A percentile compares a stretch with the other conserved stretches of the same genome.
These are phyloP conservation scores for Agrocybe pediades DNA, from an alignment of 768 basidiomycete genomes.

Conservation along the genomic window DNA sequence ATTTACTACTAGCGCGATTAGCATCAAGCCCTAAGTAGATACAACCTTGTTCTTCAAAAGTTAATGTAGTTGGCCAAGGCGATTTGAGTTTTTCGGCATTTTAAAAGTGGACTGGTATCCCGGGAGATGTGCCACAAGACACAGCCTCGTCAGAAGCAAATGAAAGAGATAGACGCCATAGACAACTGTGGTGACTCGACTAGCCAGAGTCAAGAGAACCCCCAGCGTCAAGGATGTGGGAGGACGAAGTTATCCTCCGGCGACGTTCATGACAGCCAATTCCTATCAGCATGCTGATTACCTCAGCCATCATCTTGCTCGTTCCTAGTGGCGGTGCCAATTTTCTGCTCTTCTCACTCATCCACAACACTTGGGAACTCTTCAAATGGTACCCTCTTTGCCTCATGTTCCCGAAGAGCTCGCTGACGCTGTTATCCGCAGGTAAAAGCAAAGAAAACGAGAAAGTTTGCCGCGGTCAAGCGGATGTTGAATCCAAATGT, in stretches of 20 bases:
- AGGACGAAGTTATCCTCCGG: not conserved
- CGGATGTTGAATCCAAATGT: constrained; percentile 93
- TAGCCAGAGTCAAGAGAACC: too few relatives aligned
- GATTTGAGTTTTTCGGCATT: too few relatives aligned
- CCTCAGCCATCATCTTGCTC: constrained; percentile 9
- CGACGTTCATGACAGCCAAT: not conserved
- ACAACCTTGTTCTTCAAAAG: too few relatives aligned
- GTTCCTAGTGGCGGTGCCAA: constrained; percentile 23
- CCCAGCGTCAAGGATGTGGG: too few relatives aligned
- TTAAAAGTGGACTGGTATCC: too few relatives aligned
- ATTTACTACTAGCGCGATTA: too few relatives aligned
- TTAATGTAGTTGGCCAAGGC: too few relatives aligned
- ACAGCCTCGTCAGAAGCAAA: not conserved
- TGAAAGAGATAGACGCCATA: not conserved
- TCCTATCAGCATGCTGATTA: constrained; percentile 20
- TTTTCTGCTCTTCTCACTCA: constrained; percentile 14
- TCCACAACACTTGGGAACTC: not conserved
- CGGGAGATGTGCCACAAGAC: too few relatives aligned
- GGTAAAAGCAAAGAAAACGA: constrained; percentile 91
- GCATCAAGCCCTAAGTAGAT: too few relatives aligned
- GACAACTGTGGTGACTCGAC: too few relatives aligned
- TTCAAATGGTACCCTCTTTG: constrained; percentile 14
- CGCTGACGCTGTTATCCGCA: constrained; percentile 28
- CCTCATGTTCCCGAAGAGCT: not conserved
- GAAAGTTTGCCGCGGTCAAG: constrained; percentile 94